These are phyloP conservation scores for Plasmodium inui DNA, from an alignment of 169 alveolate species.

Conservation along the genomic window DNA sequence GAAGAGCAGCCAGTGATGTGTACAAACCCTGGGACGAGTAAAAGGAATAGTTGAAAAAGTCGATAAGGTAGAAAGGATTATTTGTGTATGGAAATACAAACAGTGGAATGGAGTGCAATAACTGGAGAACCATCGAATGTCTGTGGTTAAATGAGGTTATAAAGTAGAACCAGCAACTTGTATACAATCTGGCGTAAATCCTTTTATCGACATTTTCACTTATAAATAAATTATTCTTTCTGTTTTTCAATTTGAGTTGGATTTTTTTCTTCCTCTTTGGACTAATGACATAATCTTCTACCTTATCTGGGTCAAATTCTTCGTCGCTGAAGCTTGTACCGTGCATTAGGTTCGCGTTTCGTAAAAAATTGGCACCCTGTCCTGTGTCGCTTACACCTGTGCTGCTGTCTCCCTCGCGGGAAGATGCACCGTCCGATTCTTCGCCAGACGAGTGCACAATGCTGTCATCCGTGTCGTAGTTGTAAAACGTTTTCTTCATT, in stretches of 20 bases:
- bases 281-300: background rate
- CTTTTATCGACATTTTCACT: slow-evolving; percentile 48
- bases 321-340: background rate
- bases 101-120: slow-evolving; percentile 52
- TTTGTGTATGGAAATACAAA: slow-evolving; percentile 74
- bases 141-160: slow-evolving; percentile 58
- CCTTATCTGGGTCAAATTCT: background rate
- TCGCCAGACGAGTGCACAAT: slow-evolving; percentile 11
- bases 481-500: slow-evolving; percentile 7
- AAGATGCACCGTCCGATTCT: background rate
- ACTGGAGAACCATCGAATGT: slow-evolving; percentile 49
- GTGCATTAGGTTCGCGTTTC: background rate
- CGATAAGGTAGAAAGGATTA: slow-evolving; percentile 56
- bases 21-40: slow-evolving; percentile 37
- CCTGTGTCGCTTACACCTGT: background rate
- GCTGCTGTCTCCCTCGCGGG: background rate
- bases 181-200: slow-evolving; percentile 26
- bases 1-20: slow-evolving; percentile 67
- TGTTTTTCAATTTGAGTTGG: slow-evolving; percentile 22
- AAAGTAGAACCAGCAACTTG: slow-evolving; percentile 67
- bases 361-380: background rate
- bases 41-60: slow-evolving; percentile 61
- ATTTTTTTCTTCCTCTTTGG: slow-evolving; percentile 4
- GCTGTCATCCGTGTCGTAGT: slow-evolving; percentile 54
- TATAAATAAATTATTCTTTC: slow-evolving; percentile 60